These are phyloP conservation scores for Hyphopichia khmerensis DNA, from an alignment of 1,139 yeast genomes.

Conservation along the genomic window DNA sequence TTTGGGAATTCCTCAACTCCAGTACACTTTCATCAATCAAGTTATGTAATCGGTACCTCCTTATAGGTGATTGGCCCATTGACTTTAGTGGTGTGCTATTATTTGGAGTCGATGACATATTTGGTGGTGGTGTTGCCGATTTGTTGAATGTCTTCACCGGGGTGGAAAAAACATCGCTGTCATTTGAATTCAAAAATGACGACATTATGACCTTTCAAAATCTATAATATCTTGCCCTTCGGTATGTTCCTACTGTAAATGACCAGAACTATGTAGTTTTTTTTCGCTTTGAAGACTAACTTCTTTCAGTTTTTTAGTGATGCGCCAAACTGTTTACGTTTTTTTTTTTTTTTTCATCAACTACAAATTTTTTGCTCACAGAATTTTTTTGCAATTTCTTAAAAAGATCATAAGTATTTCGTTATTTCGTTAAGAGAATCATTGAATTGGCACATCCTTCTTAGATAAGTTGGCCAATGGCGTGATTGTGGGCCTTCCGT, in stretches of 20 bases:
- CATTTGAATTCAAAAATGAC: not conserved
- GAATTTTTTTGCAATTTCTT: no score
- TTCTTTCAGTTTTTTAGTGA: not conserved
- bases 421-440: no score
- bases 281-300: not conserved
- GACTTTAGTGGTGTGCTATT: not conserved
- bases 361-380: no score
- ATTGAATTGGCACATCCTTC: no score
- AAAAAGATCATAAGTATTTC: no score
- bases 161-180: slow-evolving; percentile 3
- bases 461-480: slow-evolving; percentile 42
- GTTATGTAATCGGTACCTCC: slow-evolving; percentile 2
- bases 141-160: not conserved
- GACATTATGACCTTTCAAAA: not conserved
- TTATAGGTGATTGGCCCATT: slow-evolving; percentile 1
- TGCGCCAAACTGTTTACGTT: not conserved
- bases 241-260: no score
- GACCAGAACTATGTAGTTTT: no score
- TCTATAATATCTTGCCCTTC: no score
- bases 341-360: not conserved
- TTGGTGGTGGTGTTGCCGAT: not conserved
- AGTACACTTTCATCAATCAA: slow-evolving; percentile 1
- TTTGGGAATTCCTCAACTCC: no score
- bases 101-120: not conserved
- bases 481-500: slow-evolving; percentile 75